Percentiles rank a stretch among this genome's conserved stretches.
These are phyloP conservation scores for Ganoderma multipileum DNA, from an alignment of 1,284 basidiomycete species.

Conservation along the genomic window DNA sequence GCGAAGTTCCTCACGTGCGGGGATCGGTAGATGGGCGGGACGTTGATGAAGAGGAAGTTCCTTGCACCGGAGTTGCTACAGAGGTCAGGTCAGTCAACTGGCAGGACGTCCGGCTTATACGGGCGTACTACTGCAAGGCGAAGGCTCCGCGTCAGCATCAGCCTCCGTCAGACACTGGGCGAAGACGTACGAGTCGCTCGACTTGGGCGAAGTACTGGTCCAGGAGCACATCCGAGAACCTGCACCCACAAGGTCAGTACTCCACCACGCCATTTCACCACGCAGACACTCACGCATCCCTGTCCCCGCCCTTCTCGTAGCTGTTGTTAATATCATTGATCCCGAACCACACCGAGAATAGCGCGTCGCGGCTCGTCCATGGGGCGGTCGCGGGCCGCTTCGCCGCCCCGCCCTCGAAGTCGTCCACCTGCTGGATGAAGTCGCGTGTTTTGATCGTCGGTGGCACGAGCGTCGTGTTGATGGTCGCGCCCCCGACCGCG, in stretches of 20 bases:
- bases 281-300: slow-evolving; percentile 49
- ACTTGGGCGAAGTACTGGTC: slow-evolving; percentile 60
- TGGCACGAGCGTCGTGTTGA: slow-evolving; percentile 56
- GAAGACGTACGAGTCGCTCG: slow-evolving; percentile 54
- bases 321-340: slow-evolving; percentile 68
- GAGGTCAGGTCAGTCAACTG: background rate
- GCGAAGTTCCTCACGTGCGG: slow-evolving; percentile 48
- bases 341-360: slow-evolving; percentile 68
- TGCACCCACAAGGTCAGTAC: slow-evolving; percentile 28
- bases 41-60: slow-evolving; percentile 67
- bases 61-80: slow-evolving; percentile 53
- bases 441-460: slow-evolving; percentile 51
- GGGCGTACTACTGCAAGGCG: slow-evolving; percentile 34
- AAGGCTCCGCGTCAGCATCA: background rate
- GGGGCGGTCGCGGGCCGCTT: slow-evolving; percentile 53
- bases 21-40: slow-evolving; percentile 61
- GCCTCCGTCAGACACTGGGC: too few species aligned
- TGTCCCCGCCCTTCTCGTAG: slow-evolving; percentile 52
- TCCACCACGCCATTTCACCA: background rate
- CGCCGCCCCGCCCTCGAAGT: slow-evolving; percentile 52
- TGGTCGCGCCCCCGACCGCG: slow-evolving; percentile 68
- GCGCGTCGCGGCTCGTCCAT: slow-evolving; percentile 57
- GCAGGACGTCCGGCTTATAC: too few species aligned
- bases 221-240: slow-evolving; percentile 57
- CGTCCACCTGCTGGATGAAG: slow-evolving; percentile 63